These are phyloP conservation scores for Lipomyces yamanashiensis DNA, from an alignment of 805 yeast genomes.

Conservation along the genomic window DNA sequence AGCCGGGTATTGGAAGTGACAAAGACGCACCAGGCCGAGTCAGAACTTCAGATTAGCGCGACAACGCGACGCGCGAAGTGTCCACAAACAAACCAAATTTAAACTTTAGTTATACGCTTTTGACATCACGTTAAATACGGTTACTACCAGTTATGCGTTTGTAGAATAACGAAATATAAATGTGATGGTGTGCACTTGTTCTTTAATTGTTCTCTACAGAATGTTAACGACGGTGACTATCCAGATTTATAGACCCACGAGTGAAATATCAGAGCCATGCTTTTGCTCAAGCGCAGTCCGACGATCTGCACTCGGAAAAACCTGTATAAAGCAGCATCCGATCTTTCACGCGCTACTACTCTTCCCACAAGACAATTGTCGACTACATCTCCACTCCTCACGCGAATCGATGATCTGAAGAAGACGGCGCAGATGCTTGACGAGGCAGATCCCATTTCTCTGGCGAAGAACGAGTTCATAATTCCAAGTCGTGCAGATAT, in stretches of 20 bases:
- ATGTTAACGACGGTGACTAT: background rate
- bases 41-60: too few relatives aligned
- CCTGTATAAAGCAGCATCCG: background rate
- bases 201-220: background rate
- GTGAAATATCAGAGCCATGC: too few relatives aligned
- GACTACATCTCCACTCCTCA: background rate
- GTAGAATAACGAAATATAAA: background rate
- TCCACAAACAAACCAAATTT: too few relatives aligned
- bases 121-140: background rate
- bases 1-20: too few relatives aligned
- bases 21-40: too few relatives aligned
- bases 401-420: background rate
- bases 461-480: conserved; percentile 23
- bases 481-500: conserved; percentile 36
- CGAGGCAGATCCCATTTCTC: conserved; percentile 24
- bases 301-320: background rate
- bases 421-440: conserved; percentile 30
- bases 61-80: too few relatives aligned
- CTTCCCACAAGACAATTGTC: background rate
- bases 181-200: background rate
- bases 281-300: background rate
- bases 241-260: background rate
- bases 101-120: background rate
- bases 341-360: background rate
- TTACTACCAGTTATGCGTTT: background rate